Conservation (phyloP, 805 yeast species). For the Nakazawaea holstii region DNA sequence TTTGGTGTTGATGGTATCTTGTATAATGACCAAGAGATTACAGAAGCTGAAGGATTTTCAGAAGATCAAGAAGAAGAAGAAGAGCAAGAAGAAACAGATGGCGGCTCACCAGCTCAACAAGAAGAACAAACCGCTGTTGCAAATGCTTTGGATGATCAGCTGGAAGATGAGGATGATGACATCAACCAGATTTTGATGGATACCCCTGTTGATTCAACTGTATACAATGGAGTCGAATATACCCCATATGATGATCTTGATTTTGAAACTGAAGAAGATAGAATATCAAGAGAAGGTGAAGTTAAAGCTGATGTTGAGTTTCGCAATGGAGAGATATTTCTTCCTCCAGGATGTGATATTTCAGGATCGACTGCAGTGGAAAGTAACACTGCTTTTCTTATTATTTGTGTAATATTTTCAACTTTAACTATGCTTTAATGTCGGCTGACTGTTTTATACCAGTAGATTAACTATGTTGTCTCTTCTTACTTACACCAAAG, state of each 20-base stretch:
- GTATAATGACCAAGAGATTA: neutral
- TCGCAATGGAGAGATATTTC: constrained; percentile 7
- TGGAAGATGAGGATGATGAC: constrained; percentile 14
- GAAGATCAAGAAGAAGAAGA: constrained; percentile 14
- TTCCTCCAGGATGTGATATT: constrained; percentile 9
- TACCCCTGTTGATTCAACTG: neutral
- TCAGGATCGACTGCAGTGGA: neutral
- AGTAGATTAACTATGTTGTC: too few relatives aligned
- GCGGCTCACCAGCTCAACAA: constrained; percentile 1
- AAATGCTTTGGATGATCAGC: constrained; percentile 19
- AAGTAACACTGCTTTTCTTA: neutral
- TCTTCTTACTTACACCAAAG: too few relatives aligned
- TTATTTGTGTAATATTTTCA: neutral
- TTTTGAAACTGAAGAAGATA: neutral
- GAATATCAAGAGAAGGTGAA: neutral
- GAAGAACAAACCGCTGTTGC: too few relatives aligned
- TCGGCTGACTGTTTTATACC: too few relatives aligned
- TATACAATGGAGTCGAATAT: constrained; percentile 4
- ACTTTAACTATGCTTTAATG: neutral
- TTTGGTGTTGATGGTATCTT: neutral
- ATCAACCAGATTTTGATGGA: neutral
- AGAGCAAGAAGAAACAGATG: constrained; percentile 17
- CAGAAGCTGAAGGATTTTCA: constrained; percentile 15
- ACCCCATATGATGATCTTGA: constrained; percentile 6
- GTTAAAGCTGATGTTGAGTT: constrained; percentile 4